Percentiles rank a stretch among this genome's conserved stretches.
Evolutionary conservation across 257 asterid genomes (phyloP).

Genomic region (Nicotiana attenuata): DNA sequence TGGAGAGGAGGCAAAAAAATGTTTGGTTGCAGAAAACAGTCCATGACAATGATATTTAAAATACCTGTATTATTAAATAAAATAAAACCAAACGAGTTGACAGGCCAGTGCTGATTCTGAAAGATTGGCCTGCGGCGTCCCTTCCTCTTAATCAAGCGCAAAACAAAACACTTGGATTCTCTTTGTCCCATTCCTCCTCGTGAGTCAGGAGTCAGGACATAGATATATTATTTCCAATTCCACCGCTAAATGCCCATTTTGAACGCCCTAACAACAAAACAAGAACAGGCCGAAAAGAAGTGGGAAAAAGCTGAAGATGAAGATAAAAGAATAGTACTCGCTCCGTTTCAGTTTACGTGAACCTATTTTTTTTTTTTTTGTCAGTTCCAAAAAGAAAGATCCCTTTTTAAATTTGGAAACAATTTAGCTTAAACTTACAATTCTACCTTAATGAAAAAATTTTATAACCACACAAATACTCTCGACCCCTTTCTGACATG

Average conservation of each 20-base stretch:
- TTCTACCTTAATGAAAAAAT: too few species aligned
- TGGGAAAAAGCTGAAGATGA: background rate
- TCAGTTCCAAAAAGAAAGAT: too few species aligned
- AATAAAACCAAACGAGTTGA: constrained; percentile 32
- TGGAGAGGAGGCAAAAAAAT: background rate
- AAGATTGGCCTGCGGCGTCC: constrained; percentile 66
- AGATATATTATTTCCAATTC: constrained; percentile 10
- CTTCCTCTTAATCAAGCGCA: constrained; percentile 35
- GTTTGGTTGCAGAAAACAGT: constrained; percentile 6
- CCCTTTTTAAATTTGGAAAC: too few species aligned
- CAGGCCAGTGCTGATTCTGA: constrained; percentile 38
- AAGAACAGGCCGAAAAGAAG: background rate
- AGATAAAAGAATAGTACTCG: background rate
- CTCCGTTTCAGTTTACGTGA: too few species aligned
- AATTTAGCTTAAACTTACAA: too few species aligned
- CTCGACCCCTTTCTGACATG: too few species aligned
- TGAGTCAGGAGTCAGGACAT: too few species aligned
- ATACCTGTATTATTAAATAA: background rate
- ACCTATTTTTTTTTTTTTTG: too few species aligned
- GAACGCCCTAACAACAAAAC: background rate
- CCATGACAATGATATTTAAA: background rate
- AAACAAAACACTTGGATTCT: constrained; percentile 24
- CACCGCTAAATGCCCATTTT: constrained; percentile 6
- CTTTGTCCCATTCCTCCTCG: constrained; percentile 21
- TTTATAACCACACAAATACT: too few species aligned